Conservation (phyloP, 306 rosid species). For the Rosa chinensis region DNA sequence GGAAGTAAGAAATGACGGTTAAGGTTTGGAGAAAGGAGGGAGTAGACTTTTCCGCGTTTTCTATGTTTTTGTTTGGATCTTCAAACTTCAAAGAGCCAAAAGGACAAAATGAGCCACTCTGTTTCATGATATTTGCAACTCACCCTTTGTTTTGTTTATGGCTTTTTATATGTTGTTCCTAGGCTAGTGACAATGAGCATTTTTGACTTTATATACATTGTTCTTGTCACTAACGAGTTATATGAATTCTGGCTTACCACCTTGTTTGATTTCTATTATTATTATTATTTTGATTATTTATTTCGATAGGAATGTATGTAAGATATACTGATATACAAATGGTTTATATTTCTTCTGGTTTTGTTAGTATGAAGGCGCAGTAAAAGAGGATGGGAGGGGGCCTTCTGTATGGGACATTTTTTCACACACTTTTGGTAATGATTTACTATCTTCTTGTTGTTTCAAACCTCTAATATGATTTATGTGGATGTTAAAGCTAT, state of each 20-base stretch:
- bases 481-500: neutral
- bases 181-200: neutral
- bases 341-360: neutral
- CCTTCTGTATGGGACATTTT: conserved; percentile 81
- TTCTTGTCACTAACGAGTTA: neutral
- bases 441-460: neutral
- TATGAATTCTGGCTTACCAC: neutral
- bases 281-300: neutral
- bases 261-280: neutral
- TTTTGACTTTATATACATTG: neutral
- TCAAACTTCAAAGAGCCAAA: neutral
- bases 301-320: neutral
- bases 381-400: conserved; percentile 76
- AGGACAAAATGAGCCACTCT: neutral
- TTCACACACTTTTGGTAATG: conserved; percentile 62
- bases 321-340: neutral
- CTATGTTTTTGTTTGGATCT: neutral
- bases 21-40: neutral
- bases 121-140: neutral
- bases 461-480: neutral
- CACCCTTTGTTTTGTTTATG: neutral
- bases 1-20: neutral
- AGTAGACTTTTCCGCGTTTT: neutral
- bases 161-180: neutral
- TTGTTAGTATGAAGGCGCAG: conserved; percentile 86